phyloP scores from a whole-genome alignment of 306 rosid genomes.

The Vicia sativa region DNA sequence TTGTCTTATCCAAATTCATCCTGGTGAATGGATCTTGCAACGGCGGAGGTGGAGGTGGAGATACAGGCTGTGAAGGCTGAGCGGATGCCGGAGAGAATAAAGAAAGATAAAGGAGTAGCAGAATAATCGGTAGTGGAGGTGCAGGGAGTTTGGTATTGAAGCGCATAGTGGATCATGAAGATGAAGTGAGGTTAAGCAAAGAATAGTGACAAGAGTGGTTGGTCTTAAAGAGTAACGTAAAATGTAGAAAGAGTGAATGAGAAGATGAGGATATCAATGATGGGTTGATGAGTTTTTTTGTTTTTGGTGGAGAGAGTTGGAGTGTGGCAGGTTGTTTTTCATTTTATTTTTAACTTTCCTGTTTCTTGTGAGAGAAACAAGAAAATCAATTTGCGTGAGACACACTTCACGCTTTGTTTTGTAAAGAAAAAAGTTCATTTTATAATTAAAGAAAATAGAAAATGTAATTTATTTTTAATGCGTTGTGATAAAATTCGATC shows the following conservation, averaged over 20 bases:
- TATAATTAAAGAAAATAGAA: too few relatives aligned
- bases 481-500: too few relatives aligned
- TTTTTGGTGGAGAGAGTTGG: not conserved
- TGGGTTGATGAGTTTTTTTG: not conserved
- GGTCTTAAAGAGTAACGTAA: not conserved
- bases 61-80: constrained; percentile 3
- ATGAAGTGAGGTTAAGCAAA: not conserved
- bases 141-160: not conserved
- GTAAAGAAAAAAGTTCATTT: too few relatives aligned
- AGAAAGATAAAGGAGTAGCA: constrained; percentile 15
- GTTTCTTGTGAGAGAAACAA: too few relatives aligned
- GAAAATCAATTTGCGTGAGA: too few relatives aligned
- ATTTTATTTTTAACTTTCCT: too few relatives aligned
- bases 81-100: constrained; percentile 32
- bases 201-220: not conserved
- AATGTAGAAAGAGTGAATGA: not conserved
- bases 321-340: not conserved
- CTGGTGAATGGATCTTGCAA: not conserved
- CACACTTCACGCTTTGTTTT: too few relatives aligned
- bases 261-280: not conserved
- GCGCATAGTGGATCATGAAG: not conserved
- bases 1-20: constrained; percentile 40
- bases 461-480: too few relatives aligned
- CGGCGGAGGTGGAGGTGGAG: not conserved
- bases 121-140: too few relatives aligned